Percentiles rank a stretch among this genome's conserved stretches.
Conservation (phyloP, 371 early-diverging fungal species). For the Chytridium lagenaria region DNA sequence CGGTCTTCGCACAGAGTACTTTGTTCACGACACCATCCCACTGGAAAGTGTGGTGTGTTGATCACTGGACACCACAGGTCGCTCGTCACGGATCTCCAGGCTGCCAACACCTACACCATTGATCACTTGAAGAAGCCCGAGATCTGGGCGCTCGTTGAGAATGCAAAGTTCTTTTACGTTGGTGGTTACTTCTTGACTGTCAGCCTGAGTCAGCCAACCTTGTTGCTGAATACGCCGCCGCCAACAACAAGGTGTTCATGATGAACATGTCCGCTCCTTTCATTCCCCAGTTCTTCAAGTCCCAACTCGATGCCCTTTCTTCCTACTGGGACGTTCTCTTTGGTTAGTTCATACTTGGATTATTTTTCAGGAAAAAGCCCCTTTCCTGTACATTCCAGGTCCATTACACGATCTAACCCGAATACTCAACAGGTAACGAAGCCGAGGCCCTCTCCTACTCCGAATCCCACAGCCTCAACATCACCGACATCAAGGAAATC, state of each 20-base stretch:
- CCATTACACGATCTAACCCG: no score
- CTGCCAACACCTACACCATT: conserved; percentile 87
- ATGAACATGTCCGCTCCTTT: conserved; percentile 97
- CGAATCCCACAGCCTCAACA: conserved; percentile 60
- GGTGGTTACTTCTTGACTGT: conserved; percentile 93
- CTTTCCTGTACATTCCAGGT: no score
- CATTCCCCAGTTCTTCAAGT: conserved; percentile 90
- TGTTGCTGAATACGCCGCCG: conserved; percentile 88
- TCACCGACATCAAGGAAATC: conserved; percentile 62
- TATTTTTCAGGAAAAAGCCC: no score
- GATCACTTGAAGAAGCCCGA: conserved; percentile 75
- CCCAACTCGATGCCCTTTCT: conserved; percentile 73
- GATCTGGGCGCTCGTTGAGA: conserved; percentile 87
- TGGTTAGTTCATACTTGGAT: no score
- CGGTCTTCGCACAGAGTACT: conserved; percentile 87
- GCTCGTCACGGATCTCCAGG: conserved; percentile 90
- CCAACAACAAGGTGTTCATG: conserved; percentile 75
- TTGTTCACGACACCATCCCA: conserved; percentile 75
- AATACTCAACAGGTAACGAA: conserved; percentile 71
- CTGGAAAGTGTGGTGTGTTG: conserved; percentile 93
- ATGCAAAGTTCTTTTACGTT: conserved; percentile 88
- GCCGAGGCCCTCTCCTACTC: conserved; percentile 90
- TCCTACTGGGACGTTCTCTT: conserved; percentile 91
- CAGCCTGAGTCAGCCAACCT: conserved; percentile 77
- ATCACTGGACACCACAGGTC: conserved; percentile 90